Base-by-base conservation (phyloP, 352 stramenopile species). In the Sclerospora graminicola region DNA sequence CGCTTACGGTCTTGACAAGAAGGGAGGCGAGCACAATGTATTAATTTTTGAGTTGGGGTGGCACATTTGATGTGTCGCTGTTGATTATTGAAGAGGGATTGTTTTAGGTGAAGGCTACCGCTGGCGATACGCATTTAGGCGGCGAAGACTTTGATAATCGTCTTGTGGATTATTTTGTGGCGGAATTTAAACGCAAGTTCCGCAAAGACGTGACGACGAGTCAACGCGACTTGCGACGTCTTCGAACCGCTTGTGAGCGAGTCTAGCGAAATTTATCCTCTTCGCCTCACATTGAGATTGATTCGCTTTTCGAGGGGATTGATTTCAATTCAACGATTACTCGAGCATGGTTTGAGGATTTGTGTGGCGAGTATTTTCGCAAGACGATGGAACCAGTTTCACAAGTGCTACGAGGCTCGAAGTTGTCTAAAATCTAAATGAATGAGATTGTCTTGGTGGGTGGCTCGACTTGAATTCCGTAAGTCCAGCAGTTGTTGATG, bases 1-100 rank as follows among this genome's bases (percentile, higher is more conserved):
- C 10, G 94, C 94, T 10, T 99, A 99, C 70, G 94, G 95, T 45
- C 73, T 98, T 57, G 92, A 98, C 68, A 98, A 98, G 74, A 84
- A 82, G 9, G 93, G 98, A 57, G 94, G 90, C 38, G 95, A 98
- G 75, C 82, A 94, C 28, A 97, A 98, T 51, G 84, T 77, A 10
- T 89, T 99, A 2, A 33, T 33, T n/a, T 98, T 98, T 63, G 30
- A 35, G 13, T 18, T 35, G 30, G 30, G 30, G 30, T 18, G 30
- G 30, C 14, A 35, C 94, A 19, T 98, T 99, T 56, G 95, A 99
- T 88, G 94, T 99, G 18, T 97, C 87, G 20, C 95, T 98, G 46
- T 64, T 98, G 10, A 89, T 97, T 60, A 98, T 98, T 59, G 89
- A 76, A 37, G 88, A 81, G 20, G 88, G 90, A 51, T 88, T 98